phyloP scores from a whole-genome alignment of 1,139 yeast genomes.

The Suhomyces wounanorum region DNA sequence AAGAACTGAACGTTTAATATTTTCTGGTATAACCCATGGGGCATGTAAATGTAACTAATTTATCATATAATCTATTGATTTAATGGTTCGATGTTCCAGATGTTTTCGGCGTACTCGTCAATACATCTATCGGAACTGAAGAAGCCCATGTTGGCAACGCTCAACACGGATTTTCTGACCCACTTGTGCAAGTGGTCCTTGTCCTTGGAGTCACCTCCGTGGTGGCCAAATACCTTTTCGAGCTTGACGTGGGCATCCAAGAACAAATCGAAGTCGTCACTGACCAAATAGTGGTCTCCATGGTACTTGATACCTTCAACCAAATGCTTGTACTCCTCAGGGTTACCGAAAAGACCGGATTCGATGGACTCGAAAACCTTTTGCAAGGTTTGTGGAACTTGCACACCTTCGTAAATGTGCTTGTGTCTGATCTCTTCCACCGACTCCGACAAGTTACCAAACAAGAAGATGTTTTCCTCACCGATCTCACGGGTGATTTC shows the following conservation, averaged over 20 bases:
- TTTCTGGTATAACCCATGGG: not conserved
- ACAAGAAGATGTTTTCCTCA: conserved; percentile 87
- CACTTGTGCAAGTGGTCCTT: conserved; percentile 64
- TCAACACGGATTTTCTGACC: conserved; percentile 72
- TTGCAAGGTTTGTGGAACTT: conserved; percentile 56
- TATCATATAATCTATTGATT: conserved; percentile 21
- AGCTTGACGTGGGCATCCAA: conserved; percentile 77
- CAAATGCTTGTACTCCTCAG: conserved; percentile 66
- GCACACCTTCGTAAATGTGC: conserved; percentile 62
- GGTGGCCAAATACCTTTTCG: conserved; percentile 66
- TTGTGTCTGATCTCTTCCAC: conserved; percentile 83
- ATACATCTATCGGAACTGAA: conserved; percentile 90
- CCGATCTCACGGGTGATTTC: conserved; percentile 94
- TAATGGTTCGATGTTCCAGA: conserved; percentile 88
- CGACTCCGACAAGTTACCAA: conserved; percentile 87
- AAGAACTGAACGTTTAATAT: not conserved
- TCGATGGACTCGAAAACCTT: conserved; percentile 71
- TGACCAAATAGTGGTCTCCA: conserved; percentile 85
- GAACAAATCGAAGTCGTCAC: conserved; percentile 87
- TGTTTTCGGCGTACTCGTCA: conserved; percentile 88
- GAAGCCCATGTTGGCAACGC: conserved; percentile 94
- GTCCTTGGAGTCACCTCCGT: conserved; percentile 43
- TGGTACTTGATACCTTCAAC: conserved; percentile 68
- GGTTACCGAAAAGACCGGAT: conserved; percentile 69
- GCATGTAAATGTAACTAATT: not conserved